Percentiles rank a stretch among this genome's conserved stretches.
phyloP scores from a whole-genome alignment of 2,329 filamentous ascomycete genomes.

The Fusarium pilosicola region DNA sequence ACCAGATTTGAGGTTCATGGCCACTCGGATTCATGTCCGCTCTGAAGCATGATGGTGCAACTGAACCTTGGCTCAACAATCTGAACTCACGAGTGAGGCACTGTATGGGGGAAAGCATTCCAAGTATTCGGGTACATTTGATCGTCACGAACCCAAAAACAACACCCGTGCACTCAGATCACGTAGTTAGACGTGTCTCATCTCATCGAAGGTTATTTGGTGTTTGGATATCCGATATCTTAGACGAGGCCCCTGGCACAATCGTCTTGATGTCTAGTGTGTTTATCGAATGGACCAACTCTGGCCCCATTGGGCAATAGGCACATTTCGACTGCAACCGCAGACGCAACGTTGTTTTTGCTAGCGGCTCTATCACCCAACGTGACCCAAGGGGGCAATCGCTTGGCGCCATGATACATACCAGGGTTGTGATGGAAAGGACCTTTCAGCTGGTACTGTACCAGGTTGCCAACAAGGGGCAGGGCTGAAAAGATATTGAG shows the following conservation, averaged over 20 bases:
- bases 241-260: constrained; percentile 8
- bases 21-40: constrained; percentile 21
- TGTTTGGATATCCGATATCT: neutral
- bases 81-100: constrained; percentile 9
- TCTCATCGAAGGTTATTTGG: neutral
- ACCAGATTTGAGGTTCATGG: constrained; percentile 1
- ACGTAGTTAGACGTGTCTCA: constrained; percentile 4
- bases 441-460: constrained; percentile 14
- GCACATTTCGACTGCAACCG: constrained; percentile 17
- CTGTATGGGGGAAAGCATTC: constrained; percentile 5
- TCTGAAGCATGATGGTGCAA: neutral
- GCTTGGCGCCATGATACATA: constrained; percentile 11
- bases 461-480: neutral
- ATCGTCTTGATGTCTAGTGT: constrained; percentile 16
- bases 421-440: constrained; percentile 11
- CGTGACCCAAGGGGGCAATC: constrained; percentile 15
- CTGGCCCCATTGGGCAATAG: constrained; percentile 14
- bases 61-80: constrained; percentile 23
- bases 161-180: constrained; percentile 3
- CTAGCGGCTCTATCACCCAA: constrained; percentile 27
- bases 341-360: constrained; percentile 34
- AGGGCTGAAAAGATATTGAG: constrained; percentile 5
- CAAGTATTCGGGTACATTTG: constrained; percentile 20
- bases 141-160: constrained; percentile 13
- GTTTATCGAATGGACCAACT: neutral